Percentiles rank a stretch among this genome's conserved stretches.
Conservation (phyloP, 345 rosid species). For the thale cress (Arabidopsis thaliana) region TAIR10.1 NC_003071.7:19257501-19258000, state of each 20-base stretch:
- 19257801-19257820: constrained; percentile 22
- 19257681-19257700: too few species aligned
- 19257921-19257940: constrained; percentile 15
- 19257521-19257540: neutral
- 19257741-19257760: too few species aligned
- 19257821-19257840: constrained; percentile 42
- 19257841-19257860: constrained; percentile 41
- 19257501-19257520: neutral
- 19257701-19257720: too few species aligned
- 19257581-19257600: too few species aligned
- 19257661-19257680: too few species aligned
- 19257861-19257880: constrained; percentile 47
- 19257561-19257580: neutral
- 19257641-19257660: too few species aligned
- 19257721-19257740: too few species aligned
- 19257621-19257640: too few species aligned
- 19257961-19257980: constrained; percentile 10
- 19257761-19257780: neutral
- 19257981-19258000: neutral
- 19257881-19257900: constrained; percentile 39
- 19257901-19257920: constrained; percentile 25
- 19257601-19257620: too few species aligned
- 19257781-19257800: constrained; percentile 3
- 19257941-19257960: neutral
- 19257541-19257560: neutral